These are phyloP conservation scores for Talaromyces sp. DNA, from an alignment of 2,329 filamentous ascomycete genomes.

Conservation along the genomic window DNA sequence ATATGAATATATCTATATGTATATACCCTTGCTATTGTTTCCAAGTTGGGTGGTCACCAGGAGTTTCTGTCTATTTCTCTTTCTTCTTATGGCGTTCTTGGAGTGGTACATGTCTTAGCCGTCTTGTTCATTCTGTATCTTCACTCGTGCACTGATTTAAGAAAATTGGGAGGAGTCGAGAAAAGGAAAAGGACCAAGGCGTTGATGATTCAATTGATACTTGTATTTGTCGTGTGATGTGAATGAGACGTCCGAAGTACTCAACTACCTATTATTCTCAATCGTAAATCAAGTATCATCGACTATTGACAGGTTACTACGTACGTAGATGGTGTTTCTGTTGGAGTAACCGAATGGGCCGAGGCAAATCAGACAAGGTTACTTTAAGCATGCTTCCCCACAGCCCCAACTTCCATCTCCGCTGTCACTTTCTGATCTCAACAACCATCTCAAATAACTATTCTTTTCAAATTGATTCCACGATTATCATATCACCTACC, in stretches of 20 bases:
- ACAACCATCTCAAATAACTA: not conserved
- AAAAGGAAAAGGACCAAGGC: conserved; percentile 1
- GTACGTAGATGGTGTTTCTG: not conserved
- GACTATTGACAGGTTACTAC: not conserved
- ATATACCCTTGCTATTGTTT: conserved; percentile 3
- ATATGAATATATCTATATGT: conserved; percentile 9
- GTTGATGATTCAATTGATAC: not conserved
- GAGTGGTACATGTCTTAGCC: not conserved
- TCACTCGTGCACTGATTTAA: not conserved
- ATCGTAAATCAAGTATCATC: not conserved
- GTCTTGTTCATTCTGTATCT: not conserved
- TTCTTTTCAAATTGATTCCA: not conserved
- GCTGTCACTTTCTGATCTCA: not conserved
- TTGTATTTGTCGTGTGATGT: not conserved
- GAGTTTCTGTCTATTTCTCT: not conserved
- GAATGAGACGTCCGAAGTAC: not conserved
- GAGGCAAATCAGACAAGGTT: conserved; percentile 5
- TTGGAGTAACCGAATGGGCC: conserved; percentile 15
- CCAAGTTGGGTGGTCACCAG: not conserved
- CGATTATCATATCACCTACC: not conserved
- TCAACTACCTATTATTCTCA: not conserved
- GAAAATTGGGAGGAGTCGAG: conserved; percentile 1
- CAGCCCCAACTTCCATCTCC: conserved; percentile 4
- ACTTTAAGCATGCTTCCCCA: conserved; percentile 4
- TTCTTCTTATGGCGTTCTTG: not conserved